Conservation (phyloP, 805 yeast genomes). For the Starmerella cellae region DNA sequence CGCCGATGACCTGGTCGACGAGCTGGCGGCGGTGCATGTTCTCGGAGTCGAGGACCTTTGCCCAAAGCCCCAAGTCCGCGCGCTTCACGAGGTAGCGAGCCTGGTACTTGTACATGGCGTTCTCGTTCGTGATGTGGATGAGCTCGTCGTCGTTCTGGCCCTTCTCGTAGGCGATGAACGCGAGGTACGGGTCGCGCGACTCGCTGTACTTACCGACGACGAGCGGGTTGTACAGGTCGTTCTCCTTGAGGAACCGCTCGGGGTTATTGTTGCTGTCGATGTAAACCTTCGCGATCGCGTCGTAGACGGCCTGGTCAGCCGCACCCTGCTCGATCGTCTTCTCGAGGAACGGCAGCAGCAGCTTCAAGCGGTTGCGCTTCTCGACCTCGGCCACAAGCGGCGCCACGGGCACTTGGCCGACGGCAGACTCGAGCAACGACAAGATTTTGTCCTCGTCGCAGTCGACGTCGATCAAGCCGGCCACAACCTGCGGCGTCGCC, state of each 20-base stretch:
- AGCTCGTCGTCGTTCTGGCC: constrained; percentile 86
- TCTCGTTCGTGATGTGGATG: constrained; percentile 85
- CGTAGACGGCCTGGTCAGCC: constrained; percentile 80
- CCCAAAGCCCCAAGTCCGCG: constrained; percentile 79
- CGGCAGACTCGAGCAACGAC: constrained; percentile 63
- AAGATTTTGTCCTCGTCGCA: constrained; percentile 86
- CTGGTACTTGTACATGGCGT: constrained; percentile 96
- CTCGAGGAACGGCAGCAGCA: constrained; percentile 85
- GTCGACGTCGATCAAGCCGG: constrained; percentile 91
- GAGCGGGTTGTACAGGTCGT: constrained; percentile 77
- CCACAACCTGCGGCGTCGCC: constrained; percentile 91
- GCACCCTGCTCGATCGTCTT: constrained; percentile 69
- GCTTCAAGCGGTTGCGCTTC: constrained; percentile 85
- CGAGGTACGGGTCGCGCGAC: constrained; percentile 96
- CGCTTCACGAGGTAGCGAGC: constrained; percentile 87
- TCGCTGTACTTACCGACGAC: constrained; percentile 97
- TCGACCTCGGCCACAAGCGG: constrained; percentile 89
- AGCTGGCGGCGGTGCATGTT: constrained; percentile 81
- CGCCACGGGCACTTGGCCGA: constrained; percentile 88
- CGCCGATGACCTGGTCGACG: constrained; percentile 86
- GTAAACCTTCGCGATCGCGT: constrained; percentile 92
- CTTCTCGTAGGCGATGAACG: constrained; percentile 93
- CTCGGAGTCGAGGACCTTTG: constrained; percentile 56
- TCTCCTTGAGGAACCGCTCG: constrained; percentile 88
- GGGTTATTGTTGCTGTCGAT: constrained; percentile 97